These are phyloP conservation scores for Mycena leptocephala DNA, from an alignment of 768 basidiomycete genomes.

Conservation along the genomic window DNA sequence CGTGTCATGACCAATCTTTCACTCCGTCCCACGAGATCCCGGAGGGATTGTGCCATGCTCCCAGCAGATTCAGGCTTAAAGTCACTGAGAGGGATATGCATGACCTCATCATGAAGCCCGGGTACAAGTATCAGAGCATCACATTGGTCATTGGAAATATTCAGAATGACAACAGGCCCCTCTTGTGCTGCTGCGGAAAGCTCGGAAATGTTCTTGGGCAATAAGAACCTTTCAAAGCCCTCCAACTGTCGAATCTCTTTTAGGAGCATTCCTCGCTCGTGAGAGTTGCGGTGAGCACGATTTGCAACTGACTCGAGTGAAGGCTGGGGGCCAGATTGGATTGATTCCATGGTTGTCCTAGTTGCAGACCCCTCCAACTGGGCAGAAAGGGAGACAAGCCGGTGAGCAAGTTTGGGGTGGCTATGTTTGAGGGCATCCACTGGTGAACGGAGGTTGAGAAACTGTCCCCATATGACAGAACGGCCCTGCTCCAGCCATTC, in stretches of 20 bases:
- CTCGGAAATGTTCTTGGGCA: constrained; percentile 37
- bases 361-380: neutral
- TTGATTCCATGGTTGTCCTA: neutral
- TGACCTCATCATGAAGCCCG: neutral
- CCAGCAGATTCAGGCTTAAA: neutral
- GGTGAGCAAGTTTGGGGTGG: neutral
- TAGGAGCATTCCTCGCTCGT: neutral
- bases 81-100: neutral
- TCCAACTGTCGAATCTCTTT: neutral
- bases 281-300: neutral
- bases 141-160: no score
- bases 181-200: neutral
- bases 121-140: no score
- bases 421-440: constrained; percentile 32
- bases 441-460: constrained; percentile 37
- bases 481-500: constrained; percentile 48
- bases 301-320: neutral
- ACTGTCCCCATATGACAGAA: constrained; percentile 41
- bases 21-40: neutral
- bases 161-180: constrained; percentile 9
- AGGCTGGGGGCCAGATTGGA: neutral
- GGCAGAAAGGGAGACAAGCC: neutral
- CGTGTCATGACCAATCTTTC: neutral
- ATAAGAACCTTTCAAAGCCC: neutral
- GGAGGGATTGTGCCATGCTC: neutral